A percentile compares a stretch with the other conserved stretches of the same genome.
Conservation (phyloP, 176 grass and related monocot genomes). For the Eleusine indica region DNA sequence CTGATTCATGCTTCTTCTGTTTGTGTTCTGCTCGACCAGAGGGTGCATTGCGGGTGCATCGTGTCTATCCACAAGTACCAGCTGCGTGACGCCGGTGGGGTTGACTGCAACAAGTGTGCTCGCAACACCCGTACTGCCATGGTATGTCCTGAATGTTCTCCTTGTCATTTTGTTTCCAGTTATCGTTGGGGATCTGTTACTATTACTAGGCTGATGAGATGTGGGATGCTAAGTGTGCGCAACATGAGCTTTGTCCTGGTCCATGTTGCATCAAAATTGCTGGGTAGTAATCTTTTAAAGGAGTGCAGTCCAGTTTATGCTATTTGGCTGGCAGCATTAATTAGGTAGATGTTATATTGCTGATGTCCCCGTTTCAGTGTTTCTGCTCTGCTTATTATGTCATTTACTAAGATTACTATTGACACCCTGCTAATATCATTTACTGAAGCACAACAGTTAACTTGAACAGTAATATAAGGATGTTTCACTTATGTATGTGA, state of each 20-base stretch:
- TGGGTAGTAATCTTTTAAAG: neutral
- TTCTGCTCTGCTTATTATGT: slow-evolving; percentile 20
- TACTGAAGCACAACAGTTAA: neutral
- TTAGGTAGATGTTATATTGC: slow-evolving; percentile 14
- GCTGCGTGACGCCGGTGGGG: slow-evolving; percentile 88
- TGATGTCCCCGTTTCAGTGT: neutral
- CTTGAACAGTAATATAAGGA: neutral
- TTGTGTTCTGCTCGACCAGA: slow-evolving; percentile 52
- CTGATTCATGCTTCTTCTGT: slow-evolving; percentile 14
- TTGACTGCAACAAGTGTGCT: slow-evolving; percentile 78
- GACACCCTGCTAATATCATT: neutral
- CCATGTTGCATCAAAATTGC: slow-evolving; percentile 15
- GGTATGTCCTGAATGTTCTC: slow-evolving; percentile 35
- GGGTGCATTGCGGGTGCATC: slow-evolving; percentile 93
- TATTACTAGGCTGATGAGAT: slow-evolving; percentile 10
- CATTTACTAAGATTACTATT: slow-evolving; percentile 31
- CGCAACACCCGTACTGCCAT: slow-evolving; percentile 52
- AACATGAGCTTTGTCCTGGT: neutral
- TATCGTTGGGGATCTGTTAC: slow-evolving; percentile 3
- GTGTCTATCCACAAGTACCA: slow-evolving; percentile 74
- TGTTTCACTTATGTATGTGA: slow-evolving; percentile 23
- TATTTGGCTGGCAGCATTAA: slow-evolving; percentile 44
- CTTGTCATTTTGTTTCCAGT: neutral
- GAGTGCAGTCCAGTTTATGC: slow-evolving; percentile 24
- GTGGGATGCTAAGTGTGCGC: neutral